phyloP scores from a whole-genome alignment of 208 protist species.

The Angomonas deanei region DNA sequence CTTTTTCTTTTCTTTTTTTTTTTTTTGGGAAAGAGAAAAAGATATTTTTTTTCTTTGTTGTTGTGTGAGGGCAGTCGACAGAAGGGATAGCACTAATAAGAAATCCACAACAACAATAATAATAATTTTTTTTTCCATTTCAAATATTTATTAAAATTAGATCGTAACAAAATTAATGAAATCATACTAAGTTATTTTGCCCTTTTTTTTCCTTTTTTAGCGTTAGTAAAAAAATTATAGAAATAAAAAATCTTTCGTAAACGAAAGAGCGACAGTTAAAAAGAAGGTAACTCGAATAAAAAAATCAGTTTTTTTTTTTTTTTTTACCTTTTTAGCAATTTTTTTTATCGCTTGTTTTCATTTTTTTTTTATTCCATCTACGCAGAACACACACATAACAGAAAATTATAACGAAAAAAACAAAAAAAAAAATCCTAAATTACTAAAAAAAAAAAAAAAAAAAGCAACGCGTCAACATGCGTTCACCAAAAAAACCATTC shows the following conservation, averaged over 20 bases:
- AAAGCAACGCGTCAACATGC: no score
- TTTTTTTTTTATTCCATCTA: background rate
- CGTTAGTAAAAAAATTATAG: constrained; percentile 2
- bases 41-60: background rate
- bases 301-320: constrained; percentile 3
- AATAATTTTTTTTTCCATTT: background rate
- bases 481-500: no score
- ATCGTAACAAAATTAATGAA: background rate
- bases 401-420: constrained; percentile 8
- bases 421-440: constrained; percentile 16
- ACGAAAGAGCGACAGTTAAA: background rate
- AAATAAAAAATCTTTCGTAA: background rate
- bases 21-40: background rate
- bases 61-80: background rate
- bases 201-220: no score
- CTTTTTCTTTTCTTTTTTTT: background rate
- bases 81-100: no score
- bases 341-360: background rate
- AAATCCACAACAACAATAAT: no score
- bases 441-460: no score
- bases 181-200: no score
- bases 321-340: background rate
- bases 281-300: background rate
- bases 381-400: background rate
- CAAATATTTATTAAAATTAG: background rate